Percentiles rank a stretch among this genome's conserved stretches.
Conservation (phyloP, 2,329 filamentous ascomycete genomes). For the Neodidymelliopsis sp. region DNA sequence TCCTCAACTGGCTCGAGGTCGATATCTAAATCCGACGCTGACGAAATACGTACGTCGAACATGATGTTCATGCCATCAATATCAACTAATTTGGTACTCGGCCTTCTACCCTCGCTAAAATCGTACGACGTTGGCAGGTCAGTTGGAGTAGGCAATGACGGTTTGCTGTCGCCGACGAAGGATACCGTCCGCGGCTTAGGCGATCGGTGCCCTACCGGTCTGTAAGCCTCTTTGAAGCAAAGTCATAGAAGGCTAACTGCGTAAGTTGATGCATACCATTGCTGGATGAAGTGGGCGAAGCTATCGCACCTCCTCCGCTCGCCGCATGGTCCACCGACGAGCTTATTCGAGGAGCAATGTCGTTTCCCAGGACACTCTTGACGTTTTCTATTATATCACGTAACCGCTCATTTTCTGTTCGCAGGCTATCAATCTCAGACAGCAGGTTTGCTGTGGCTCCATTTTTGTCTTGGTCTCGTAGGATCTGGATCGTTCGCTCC, state of each 20-base stretch:
- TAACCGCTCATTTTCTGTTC: slow-evolving; percentile 46
- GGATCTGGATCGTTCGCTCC: slow-evolving; percentile 46
- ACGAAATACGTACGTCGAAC: slow-evolving; percentile 15
- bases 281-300: slow-evolving; percentile 30
- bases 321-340: slow-evolving; percentile 4
- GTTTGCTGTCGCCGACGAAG: slow-evolving; percentile 25
- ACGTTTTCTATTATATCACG: slow-evolving; percentile 45
- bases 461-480: slow-evolving; percentile 44
- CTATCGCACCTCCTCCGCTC: slow-evolving; percentile 13
- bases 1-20: slow-evolving; percentile 27
- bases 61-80: slow-evolving; percentile 45
- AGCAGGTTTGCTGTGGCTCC: slow-evolving; percentile 42
- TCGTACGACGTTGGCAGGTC: slow-evolving; percentile 24
- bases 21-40: slow-evolving; percentile 16
- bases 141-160: slow-evolving; percentile 18
- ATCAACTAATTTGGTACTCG: slow-evolving; percentile 27
- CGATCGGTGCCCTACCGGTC: slow-evolving; percentile 34
- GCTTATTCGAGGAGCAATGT: slow-evolving; percentile 25
- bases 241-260: slow-evolving; percentile 1
- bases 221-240: slow-evolving; percentile 29
- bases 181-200: slow-evolving; percentile 29
- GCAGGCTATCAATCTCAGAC: slow-evolving; percentile 40
- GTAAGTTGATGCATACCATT: slow-evolving; percentile 33
- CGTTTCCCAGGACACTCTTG: slow-evolving; percentile 39
- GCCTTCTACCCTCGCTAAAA: slow-evolving; percentile 16